These are phyloP conservation scores for Rhodamnia argentea DNA, from an alignment of 345 rosid species.

Conservation along the genomic window DNA sequence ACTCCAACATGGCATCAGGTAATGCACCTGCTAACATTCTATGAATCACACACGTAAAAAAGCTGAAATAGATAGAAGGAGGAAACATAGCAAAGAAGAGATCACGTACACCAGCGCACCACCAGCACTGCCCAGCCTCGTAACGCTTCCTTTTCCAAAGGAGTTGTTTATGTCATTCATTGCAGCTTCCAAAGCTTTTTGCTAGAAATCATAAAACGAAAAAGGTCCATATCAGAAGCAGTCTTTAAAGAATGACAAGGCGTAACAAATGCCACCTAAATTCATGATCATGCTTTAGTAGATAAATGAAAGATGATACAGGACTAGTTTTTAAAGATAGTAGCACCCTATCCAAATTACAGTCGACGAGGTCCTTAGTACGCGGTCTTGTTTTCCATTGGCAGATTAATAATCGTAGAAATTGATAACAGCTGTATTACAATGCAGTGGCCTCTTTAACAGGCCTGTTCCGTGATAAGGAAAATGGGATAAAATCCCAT, in stretches of 20 bases:
- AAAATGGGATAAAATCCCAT: background rate
- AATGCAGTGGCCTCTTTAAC: background rate
- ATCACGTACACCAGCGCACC: constrained; percentile 81
- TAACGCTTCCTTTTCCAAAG: constrained; percentile 96
- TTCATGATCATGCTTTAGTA: fast-evolving
- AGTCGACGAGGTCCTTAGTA: background rate
- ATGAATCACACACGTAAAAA: background rate
- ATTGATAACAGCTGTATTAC: background rate
- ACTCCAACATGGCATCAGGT: background rate
- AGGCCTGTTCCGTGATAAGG: background rate
- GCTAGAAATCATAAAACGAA: constrained; percentile 27
- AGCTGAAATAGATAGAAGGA: background rate
- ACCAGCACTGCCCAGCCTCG: constrained; percentile 91
- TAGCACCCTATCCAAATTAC: background rate
- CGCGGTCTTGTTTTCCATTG: background rate
- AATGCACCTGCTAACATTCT: background rate
- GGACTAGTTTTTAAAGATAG: background rate
- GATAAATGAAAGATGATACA: background rate
- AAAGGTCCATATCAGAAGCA: background rate
- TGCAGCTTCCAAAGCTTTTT: constrained; percentile 92
- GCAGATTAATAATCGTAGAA: background rate
- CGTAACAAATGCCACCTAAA: background rate
- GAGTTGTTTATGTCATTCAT: constrained; percentile 82
- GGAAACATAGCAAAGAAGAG: background rate
- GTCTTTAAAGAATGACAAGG: background rate